phyloP scores from a whole-genome alignment of 805 yeast genomes.

The Saccharomyces kudriavzevii region DNA sequence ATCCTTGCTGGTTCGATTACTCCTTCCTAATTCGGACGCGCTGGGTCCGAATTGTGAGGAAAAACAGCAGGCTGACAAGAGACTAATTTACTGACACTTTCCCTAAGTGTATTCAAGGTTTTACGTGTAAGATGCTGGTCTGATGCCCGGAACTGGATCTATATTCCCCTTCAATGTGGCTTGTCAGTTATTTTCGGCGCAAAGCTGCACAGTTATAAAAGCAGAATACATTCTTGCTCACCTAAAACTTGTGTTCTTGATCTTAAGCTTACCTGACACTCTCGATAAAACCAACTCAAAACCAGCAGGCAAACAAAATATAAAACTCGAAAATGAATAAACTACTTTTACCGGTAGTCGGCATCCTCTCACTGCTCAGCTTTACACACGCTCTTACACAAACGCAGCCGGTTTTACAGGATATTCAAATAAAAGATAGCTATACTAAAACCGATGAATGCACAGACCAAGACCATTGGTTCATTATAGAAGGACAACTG shows the following conservation, averaged over 20 bases:
- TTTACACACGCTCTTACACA: background rate
- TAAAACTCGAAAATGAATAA: background rate
- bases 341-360: background rate
- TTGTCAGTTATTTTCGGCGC: background rate
- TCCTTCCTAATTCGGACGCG: background rate
- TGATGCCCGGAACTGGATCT: background rate
- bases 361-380: background rate
- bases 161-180: background rate
- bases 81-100: background rate
- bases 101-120: background rate
- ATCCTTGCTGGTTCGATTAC: background rate
- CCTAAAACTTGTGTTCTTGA: background rate
- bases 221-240: background rate
- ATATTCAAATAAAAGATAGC: conserved; percentile 20
- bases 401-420: conserved; percentile 12
- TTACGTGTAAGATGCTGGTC: background rate
- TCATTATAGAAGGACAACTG: conserved; percentile 21
- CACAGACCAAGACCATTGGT: conserved; percentile 23
- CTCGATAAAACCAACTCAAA: background rate
- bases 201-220: background rate
- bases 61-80: background rate
- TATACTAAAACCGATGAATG: conserved; percentile 16
- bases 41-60: background rate
- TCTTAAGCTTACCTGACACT: background rate
- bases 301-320: background rate